Evolutionary conservation across 176 grass and related monocot genomes (phyloP).

Genomic region (Aegilops longissima): DNA sequence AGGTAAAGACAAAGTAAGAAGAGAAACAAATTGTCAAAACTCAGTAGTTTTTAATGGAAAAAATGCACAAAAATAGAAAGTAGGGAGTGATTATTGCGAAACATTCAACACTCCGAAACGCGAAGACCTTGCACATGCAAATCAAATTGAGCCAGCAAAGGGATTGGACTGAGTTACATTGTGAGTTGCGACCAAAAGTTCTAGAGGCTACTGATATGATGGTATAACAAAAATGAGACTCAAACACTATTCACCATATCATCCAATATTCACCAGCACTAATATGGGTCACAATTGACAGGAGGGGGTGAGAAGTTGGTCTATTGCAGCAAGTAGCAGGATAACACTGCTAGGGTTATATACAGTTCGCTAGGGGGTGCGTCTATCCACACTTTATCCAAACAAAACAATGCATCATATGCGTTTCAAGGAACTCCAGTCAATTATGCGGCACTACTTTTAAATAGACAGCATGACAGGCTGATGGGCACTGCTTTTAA

Average conservation of each 20-base stretch:
- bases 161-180: background rate
- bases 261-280: background rate
- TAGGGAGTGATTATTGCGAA: background rate
- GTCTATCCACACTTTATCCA: background rate
- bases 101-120: background rate
- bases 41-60: background rate
- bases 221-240: background rate
- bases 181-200: background rate
- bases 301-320: background rate
- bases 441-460: background rate
- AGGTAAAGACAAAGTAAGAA: conserved; percentile 1
- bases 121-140: background rate
- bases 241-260: background rate
- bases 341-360: background rate
- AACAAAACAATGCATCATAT: background rate
- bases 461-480: background rate
- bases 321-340: background rate
- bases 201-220: background rate
- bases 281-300: background rate
- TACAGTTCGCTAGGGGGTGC: background rate
- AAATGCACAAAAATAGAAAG: background rate
- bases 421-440: conserved; percentile 3
- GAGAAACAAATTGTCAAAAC: conserved; percentile 1
- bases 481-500: background rate
- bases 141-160: background rate